Evolutionary conservation across 1,284 basidiomycete genomes (phyloP), one percentile per base, ranked within the genome.

Genomic region (Sanghuangporus weigelae): DNA sequence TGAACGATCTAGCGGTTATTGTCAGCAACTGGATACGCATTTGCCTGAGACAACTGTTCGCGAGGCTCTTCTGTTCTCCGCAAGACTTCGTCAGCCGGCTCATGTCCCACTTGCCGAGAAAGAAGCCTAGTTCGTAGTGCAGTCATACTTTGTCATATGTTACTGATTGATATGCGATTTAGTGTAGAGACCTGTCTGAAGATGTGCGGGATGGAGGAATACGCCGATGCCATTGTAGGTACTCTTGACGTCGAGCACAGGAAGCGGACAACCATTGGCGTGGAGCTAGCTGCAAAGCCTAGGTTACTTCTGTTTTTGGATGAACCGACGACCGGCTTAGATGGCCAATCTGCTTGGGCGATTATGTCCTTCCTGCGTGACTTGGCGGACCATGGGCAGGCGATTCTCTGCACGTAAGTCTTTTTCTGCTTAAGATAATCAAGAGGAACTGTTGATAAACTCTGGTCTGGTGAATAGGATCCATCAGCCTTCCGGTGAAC

Each of bases 271-370:
- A 93, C 90, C 0, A 94, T 94, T 63, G 92, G 84, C 55, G 92
- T 95, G 39, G 92, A 95, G 71, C 76, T 93, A 31, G 90, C 90
- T 21, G 88, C 90, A 2, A 90, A 83, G 84, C 90, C 91, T 0
- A 82, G 82, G 70, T 78, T 93, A 2, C 78, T 95, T 0, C 80
- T 95, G 23, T 95, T 95, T 81, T 78, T 93, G 63, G 92, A 94
- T 68, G 90, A 94, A 71, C 87, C 87, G 0, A 93, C 90, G 0
- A 92, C 90, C 11, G 93, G 95, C 50, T 78, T 96, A 31, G 94
- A 96, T 72, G 93, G 92, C 1, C 93, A 95, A 72, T 90, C 87
- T 56, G 93, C 95, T 0, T 95, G 90, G 89, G 89, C 89, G 14
- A 93, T 96, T 69, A 81, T 93, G 58, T 79, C 83, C 1, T 89